Conservation (phyloP, 257 asterid genomes). For the Schizonepeta tenuifolia region DNA sequence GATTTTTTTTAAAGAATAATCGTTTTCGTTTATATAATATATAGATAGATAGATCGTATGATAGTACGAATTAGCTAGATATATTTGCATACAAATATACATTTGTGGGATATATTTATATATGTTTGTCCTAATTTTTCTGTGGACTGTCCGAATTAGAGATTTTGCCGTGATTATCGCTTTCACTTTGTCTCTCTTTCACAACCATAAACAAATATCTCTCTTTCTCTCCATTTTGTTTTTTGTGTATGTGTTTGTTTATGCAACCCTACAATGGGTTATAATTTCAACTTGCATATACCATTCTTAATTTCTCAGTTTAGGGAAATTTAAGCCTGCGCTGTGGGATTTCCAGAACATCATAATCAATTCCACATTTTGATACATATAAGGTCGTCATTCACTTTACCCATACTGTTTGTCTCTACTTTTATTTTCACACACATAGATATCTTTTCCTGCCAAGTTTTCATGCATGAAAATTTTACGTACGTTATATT, state of each 20-base stretch:
- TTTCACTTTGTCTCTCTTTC: constrained; percentile 10
- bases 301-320: constrained; percentile 29
- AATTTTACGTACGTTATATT: no score
- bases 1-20: no score
- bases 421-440: neutral
- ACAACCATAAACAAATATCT: constrained; percentile 25
- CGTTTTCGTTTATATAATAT: no score
- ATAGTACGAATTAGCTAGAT: no score
- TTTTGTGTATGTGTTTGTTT: constrained; percentile 27
- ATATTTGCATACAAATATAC: no score
- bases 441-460: neutral
- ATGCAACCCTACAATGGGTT: constrained; percentile 41
- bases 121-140: constrained; percentile 36
- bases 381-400: constrained; percentile 30
- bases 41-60: no score
- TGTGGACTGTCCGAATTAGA: constrained; percentile 37
- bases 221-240: constrained; percentile 19
- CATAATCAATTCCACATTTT: constrained; percentile 17
- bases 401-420: neutral
- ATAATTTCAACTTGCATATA: constrained; percentile 32
- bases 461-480: no score
- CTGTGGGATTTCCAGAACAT: constrained; percentile 35
- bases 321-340: constrained; percentile 8
- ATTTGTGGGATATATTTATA: neutral
- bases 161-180: constrained; percentile 39